Conservation (phyloP, 768 basidiomycete species). For the Russula compacta region DNA sequence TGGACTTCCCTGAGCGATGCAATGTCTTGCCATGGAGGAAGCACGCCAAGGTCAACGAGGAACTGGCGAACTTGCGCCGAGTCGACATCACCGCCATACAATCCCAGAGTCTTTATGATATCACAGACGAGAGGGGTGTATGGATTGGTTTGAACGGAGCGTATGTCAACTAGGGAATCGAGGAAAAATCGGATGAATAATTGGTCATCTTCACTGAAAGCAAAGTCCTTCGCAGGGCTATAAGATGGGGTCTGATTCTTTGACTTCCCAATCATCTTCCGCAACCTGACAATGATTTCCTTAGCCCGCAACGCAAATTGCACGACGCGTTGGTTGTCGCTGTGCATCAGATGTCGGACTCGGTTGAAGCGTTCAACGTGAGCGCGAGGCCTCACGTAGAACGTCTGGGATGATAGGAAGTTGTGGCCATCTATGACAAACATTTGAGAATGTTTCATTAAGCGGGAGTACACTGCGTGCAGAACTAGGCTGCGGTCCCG, state of each 20-base stretch:
- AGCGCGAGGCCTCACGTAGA: slow-evolving; percentile 53
- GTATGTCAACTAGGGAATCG: slow-evolving; percentile 40
- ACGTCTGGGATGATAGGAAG: slow-evolving; percentile 42
- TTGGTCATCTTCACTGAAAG: slow-evolving; percentile 46
- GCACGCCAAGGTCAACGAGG: slow-evolving; percentile 61
- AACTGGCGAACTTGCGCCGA: slow-evolving; percentile 36
- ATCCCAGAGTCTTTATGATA: slow-evolving; percentile 50
- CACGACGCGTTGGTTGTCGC: slow-evolving; percentile 32
- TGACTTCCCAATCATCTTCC: neutral
- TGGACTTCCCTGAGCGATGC: slow-evolving; percentile 16
- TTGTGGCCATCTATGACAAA: slow-evolving; percentile 42
- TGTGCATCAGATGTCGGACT: slow-evolving; percentile 42
- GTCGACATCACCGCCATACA: slow-evolving; percentile 27
- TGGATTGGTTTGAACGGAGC: slow-evolving; percentile 51
- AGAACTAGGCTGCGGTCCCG: slow-evolving; percentile 31
- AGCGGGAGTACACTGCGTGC: slow-evolving; percentile 49
- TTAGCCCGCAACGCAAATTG: slow-evolving; percentile 45
- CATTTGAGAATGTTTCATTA: slow-evolving; percentile 44
- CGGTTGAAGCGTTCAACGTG: slow-evolving; percentile 43
- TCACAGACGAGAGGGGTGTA: slow-evolving; percentile 42
- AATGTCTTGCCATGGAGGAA: slow-evolving; percentile 74
- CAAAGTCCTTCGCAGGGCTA: slow-evolving; percentile 24
- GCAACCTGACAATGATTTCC: slow-evolving; percentile 28
- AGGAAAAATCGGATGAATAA: slow-evolving; percentile 51
- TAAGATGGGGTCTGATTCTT: slow-evolving; percentile 25